Conservation (phyloP, 2,329 filamentous ascomycete species). For the Verticillium isaacii region DNA sequence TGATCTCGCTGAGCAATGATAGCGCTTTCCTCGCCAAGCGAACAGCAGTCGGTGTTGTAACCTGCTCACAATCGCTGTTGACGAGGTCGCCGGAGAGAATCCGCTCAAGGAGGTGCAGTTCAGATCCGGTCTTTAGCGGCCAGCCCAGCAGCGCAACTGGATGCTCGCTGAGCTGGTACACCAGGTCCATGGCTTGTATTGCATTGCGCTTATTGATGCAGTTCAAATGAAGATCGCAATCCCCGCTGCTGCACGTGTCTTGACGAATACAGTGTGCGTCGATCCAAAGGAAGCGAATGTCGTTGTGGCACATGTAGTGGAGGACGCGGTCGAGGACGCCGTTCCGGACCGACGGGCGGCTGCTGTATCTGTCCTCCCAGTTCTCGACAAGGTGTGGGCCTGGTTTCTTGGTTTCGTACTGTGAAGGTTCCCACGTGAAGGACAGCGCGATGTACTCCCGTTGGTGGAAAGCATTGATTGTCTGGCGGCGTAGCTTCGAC, state of each 20-base stretch:
- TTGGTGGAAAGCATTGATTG: conserved; percentile 6
- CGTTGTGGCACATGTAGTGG: conserved; percentile 16
- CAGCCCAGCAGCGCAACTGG: conserved; percentile 22
- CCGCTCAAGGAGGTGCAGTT: conserved; percentile 12
- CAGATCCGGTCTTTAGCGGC: conserved; percentile 4
- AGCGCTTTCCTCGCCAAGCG: conserved; percentile 13
- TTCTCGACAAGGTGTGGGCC: background rate
- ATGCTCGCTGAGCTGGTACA: conserved; percentile 23
- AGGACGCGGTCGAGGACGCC: conserved; percentile 17
- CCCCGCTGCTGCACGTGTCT: conserved; percentile 11
- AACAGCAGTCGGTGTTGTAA: conserved; percentile 3
- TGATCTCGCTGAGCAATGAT: conserved; percentile 17
- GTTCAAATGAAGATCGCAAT: conserved; percentile 9
- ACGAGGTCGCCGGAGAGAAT: conserved; percentile 16
- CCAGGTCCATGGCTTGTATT: conserved; percentile 25
- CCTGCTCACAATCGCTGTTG: conserved; percentile 1
- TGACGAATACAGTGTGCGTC: conserved; percentile 22
- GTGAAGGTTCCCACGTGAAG: conserved; percentile 17
- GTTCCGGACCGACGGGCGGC: conserved; percentile 16
- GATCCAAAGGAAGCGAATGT: conserved; percentile 21
- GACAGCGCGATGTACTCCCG: conserved; percentile 16
- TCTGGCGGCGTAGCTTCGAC: conserved; percentile 3
- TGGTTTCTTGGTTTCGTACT: conserved; percentile 7
- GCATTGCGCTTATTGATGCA: conserved; percentile 20
- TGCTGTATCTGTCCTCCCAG: conserved; percentile 4